These are phyloP conservation scores for Rhododendron griersonianum DNA, from an alignment of 148 eudicot species.

Conservation along the genomic window DNA sequence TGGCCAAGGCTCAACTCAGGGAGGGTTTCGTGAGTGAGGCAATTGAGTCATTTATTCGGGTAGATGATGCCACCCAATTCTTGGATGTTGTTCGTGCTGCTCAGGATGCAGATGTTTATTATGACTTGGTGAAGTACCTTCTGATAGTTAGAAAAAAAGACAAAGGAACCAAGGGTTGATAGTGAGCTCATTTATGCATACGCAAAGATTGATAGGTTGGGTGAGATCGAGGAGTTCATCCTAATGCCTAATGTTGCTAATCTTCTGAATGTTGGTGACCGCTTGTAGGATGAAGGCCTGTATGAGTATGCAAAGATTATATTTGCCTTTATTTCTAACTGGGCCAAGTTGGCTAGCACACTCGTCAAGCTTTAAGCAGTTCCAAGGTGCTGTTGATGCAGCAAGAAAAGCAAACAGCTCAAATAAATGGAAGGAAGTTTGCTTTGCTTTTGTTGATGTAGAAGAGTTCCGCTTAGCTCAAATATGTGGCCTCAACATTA, in stretches of 20 bases:
- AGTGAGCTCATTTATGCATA: slow-evolving; percentile 96
- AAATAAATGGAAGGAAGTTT: slow-evolving; percentile 96
- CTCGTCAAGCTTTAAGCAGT: slow-evolving; percentile 77
- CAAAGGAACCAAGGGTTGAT: slow-evolving; percentile 96
- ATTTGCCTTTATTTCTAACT: slow-evolving; percentile 87
- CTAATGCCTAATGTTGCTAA: slow-evolving; percentile 98
- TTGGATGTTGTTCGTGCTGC: slow-evolving; percentile 83
- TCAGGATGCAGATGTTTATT: slow-evolving; percentile 78
- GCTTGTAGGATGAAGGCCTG: slow-evolving; percentile 78
- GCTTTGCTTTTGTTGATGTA: slow-evolving; percentile 97
- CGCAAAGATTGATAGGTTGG: slow-evolving; percentile 86
- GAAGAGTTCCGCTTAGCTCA: slow-evolving; percentile 99
- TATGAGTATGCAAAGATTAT: slow-evolving; percentile 94
- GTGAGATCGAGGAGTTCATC: slow-evolving; percentile 89
- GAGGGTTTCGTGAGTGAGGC: slow-evolving; percentile 90
- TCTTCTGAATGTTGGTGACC: slow-evolving; percentile 89
- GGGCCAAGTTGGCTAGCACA: slow-evolving; percentile 86
- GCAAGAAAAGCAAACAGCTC: slow-evolving; percentile 95
- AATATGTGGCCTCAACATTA: slow-evolving; percentile 92
- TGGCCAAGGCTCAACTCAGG: slow-evolving; percentile 87
- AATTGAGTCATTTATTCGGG: slow-evolving; percentile 93
- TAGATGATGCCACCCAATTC: slow-evolving; percentile 91
- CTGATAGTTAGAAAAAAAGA: slow-evolving; percentile 87
- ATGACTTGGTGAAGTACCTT: slow-evolving; percentile 84
- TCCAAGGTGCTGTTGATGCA: slow-evolving; percentile 98